These are phyloP conservation scores for Penicillium silybi DNA, from an alignment of 495 filamentous ascomycete genomes.

Conservation along the genomic window DNA sequence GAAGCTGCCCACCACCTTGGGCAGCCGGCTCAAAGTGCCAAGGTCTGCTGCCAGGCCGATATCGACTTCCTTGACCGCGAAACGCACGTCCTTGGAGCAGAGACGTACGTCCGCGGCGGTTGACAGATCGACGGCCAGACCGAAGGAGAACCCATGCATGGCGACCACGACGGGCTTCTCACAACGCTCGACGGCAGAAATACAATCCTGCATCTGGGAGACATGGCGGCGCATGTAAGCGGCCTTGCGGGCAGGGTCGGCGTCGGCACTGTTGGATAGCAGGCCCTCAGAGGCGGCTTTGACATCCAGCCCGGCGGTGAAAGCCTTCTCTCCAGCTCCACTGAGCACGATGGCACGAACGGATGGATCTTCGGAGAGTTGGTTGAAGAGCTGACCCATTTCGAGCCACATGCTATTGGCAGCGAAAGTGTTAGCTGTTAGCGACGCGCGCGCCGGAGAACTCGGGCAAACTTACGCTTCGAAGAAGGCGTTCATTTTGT, in stretches of 20 bases:
- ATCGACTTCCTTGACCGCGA: conserved; percentile 91
- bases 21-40: conserved; percentile 79
- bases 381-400: conserved; percentile 65
- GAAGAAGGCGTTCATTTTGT: conserved; percentile 88
- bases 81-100: conserved; percentile 56
- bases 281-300: conserved; percentile 51
- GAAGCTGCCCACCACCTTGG: conserved; percentile 71
- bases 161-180: conserved; percentile 89
- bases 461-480: conserved; percentile 49
- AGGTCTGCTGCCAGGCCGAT: conserved; percentile 94
- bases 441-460: background rate
- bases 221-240: conserved; percentile 62
- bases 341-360: conserved; percentile 79
- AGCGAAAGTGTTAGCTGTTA: background rate
- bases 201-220: conserved; percentile 70
- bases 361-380: conserved; percentile 66
- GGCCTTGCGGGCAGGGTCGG: conserved; percentile 67
- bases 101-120: conserved; percentile 78
- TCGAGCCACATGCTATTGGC: conserved; percentile 78
- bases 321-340: conserved; percentile 77
- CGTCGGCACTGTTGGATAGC: conserved; percentile 13
- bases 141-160: conserved; percentile 76
- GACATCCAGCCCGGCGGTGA: conserved; percentile 80
- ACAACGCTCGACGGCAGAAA: conserved; percentile 74
- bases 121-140: conserved; percentile 81